Base-by-base conservation (phyloP, 352 stramenopile genomes). In the Globisporangium spinosum region DNA sequence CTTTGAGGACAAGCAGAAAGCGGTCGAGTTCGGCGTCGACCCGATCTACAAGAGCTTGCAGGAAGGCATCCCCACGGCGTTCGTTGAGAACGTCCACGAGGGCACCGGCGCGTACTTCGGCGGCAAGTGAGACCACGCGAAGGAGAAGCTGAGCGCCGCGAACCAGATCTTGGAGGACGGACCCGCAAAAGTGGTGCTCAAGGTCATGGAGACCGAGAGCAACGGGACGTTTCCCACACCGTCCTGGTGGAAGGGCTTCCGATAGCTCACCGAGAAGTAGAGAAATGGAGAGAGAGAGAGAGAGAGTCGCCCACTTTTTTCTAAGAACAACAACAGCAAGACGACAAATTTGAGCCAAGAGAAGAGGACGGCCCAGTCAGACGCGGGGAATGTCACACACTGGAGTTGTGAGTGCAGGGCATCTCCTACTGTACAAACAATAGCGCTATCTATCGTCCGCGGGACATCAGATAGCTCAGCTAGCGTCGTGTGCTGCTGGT, bases 221-320 rank as follows among this genome's bases (percentile, higher is more conserved):
- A 85, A 92, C 25, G 77, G 85, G 32, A 85, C 88, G 17, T 93
- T 94, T 23, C 53, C 77, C 4, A 82, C 94, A 15, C 95, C 95
- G 7, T 76, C 66, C 8, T 92, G 91, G 79, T 99, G 96, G 96
- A 89, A 93, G 72, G 94, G 91, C 22, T 97, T 91, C 64, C 87
- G 94, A 22, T 88, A 95, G 70, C 83, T 99, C 34, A 98, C 85
- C 5, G 96, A 95, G 75, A 99, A 99, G 75, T 97, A 89, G 55
- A 2, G 43, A 49, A 49, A 49, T 3, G 15, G 12, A 15, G 38
- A 17, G 35, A 40, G 38, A 15, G 38, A 15, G 38, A 20, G 38
- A 45, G 13, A n/a, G 40, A 17, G 40, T 49, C 17, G 43, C 15
- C 17, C 43, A 49, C 17, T 49, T 49, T 5, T 22, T 22, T 49